Conservation (phyloP, 306 rosid genomes). For the Heteromeles arbutifolia region DNA sequence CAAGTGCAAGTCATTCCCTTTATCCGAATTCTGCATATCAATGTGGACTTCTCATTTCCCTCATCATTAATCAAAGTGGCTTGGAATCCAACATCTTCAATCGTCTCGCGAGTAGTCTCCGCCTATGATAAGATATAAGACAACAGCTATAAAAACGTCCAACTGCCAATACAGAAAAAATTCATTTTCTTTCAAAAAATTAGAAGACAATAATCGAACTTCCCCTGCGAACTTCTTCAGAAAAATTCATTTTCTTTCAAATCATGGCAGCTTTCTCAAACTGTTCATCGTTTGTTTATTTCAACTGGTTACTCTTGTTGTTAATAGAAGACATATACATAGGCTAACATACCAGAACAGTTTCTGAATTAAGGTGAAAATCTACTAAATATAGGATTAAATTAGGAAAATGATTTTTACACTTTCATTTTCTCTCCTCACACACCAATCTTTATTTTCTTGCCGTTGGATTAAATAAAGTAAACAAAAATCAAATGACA, state of each 20-base stretch:
- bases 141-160: not conserved
- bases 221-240: not conserved
- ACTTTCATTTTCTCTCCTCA: too few species aligned
- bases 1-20: constrained; percentile 68
- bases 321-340: not conserved
- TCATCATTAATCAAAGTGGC: constrained; percentile 37
- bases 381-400: not conserved
- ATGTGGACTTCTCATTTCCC: constrained; percentile 21
- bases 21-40: constrained; percentile 44
- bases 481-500: too few species aligned
- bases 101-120: constrained; percentile 60
- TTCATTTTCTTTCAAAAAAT: not conserved
- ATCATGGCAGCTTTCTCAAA: too few species aligned
- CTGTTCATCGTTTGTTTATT: not conserved
- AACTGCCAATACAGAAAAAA: not conserved
- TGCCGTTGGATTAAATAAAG: too few species aligned
- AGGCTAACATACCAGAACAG: not conserved
- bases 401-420: too few species aligned
- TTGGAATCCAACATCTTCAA: constrained; percentile 63
- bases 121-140: constrained; percentile 22
- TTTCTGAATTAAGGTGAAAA: not conserved
- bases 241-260: not conserved
- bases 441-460: too few species aligned
- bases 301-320: not conserved
- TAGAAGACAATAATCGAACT: not conserved